Evolutionary conservation across 257 asterid genomes (phyloP), one percentile per base, ranked within the genome.

Genomic region (Cynanchum wilfordii): DNA sequence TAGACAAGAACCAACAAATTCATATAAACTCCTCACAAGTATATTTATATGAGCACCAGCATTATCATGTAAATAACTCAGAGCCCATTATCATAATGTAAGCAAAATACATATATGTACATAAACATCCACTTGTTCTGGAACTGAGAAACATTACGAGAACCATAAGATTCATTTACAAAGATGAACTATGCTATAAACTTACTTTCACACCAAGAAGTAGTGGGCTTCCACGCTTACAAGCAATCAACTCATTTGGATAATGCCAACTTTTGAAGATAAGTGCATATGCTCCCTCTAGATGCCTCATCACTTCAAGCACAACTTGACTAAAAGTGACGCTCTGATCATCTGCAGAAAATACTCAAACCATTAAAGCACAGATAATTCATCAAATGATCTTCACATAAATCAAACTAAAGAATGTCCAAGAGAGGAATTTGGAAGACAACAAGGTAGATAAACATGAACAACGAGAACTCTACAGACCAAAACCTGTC

Each of bases 271-370:
- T 95, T 81, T 95, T 95, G 73, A 95, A 95, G 79, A 92, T 86
- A 68, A 95, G 99, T 66, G 98, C 99, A 87, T 95, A 95, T 75
- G 99, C 98, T 83, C 99, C 99, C 86, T 95, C 99, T 69, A 95
- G 87, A 76, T 95, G 98, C 81, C 98, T 82, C 91, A 92, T 90
- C 70, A 95, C 99, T 88, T 95, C 99, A 58, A 90, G 92, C 81
- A 95, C 98, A 79, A 95, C 94, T 89, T 92, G 93, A 84, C 94
- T 90, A 80, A 95, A 95, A 71, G 97, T 84, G 81, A 92, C 89
- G 49, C 85, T 83, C 81, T 83, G 85, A 79, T 79, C 99, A 82
- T 91, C 99, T 95, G 81, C 68, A 78, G 73, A 78, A 66, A 57
- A 73, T 5, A 52, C 72, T 77, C 73, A 15, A 67, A 67, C 50